phyloP scores from a whole-genome alignment of 805 yeast species.

The Zygosaccharomyces gambellarensis region DNA sequence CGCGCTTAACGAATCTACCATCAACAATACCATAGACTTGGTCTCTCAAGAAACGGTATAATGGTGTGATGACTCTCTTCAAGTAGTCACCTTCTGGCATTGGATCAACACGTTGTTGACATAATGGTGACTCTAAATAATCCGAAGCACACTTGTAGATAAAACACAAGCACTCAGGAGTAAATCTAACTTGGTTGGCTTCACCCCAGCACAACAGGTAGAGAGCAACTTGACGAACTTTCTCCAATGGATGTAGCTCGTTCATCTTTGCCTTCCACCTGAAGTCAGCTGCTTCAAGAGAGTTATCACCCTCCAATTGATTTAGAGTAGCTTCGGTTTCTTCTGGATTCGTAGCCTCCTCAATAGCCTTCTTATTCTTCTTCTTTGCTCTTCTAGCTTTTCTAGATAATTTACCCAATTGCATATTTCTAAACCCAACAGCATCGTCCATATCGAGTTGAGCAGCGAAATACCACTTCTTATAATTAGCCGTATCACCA shows the following conservation, averaged over 20 bases:
- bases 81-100: constrained; percentile 86
- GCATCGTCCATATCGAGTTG: constrained; percentile 83
- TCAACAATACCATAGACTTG: constrained; percentile 78
- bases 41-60: constrained; percentile 72
- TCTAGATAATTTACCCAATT: constrained; percentile 66
- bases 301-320: constrained; percentile 77
- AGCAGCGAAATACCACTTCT: constrained; percentile 86
- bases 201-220: constrained; percentile 84
- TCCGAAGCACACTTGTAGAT: constrained; percentile 93
- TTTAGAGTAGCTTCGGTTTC: constrained; percentile 54
- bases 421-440: constrained; percentile 78
- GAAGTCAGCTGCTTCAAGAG: constrained; percentile 73
- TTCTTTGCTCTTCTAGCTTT: constrained; percentile 78
- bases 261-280: constrained; percentile 85
- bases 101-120: constrained; percentile 81
- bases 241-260: constrained; percentile 63
- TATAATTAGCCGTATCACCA: constrained; percentile 80
- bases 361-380: constrained; percentile 73
- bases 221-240: constrained; percentile 72
- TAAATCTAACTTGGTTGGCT: constrained; percentile 91
- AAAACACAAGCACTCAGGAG: constrained; percentile 85
- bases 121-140: constrained; percentile 80
- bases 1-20: constrained; percentile 80
- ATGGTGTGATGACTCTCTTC: constrained; percentile 87
- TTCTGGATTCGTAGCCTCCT: constrained; percentile 53